These are phyloP conservation scores for Tuber magnatum DNA, from an alignment of 495 filamentous ascomycete species.

Conservation along the genomic window DNA sequence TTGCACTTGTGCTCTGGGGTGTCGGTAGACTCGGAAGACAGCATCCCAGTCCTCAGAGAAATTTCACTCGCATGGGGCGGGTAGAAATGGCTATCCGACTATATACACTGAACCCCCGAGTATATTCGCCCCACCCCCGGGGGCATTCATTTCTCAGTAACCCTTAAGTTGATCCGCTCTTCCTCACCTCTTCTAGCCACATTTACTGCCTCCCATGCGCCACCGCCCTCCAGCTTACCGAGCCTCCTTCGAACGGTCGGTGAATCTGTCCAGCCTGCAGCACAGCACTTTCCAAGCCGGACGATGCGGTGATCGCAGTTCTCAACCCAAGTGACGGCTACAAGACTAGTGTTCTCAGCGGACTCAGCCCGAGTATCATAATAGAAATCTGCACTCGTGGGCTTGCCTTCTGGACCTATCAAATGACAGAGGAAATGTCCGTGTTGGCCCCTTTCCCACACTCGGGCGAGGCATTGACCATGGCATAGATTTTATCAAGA, in stretches of 20 bases:
- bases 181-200: conserved; percentile 53
- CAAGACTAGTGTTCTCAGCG: conserved; percentile 83
- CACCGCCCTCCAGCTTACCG: conserved; percentile 58
- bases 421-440: conserved; percentile 84
- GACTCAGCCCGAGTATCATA: conserved; percentile 71
- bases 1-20: neutral
- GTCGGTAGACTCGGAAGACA: neutral
- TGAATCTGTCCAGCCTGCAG: conserved; percentile 78
- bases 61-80: neutral
- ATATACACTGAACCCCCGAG: neutral
- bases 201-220: conserved; percentile 79
- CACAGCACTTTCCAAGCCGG: conserved; percentile 58
- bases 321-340: conserved; percentile 88
- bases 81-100: neutral
- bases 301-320: conserved; percentile 68
- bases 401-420: conserved; percentile 83
- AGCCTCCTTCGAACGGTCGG: conserved; percentile 47
- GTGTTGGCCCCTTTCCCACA: conserved; percentile 16
- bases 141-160: neutral
- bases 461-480: conserved; percentile 9
- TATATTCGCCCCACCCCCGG: neutral
- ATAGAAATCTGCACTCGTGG: conserved; percentile 86
- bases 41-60: neutral
- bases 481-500: conserved; percentile 68
- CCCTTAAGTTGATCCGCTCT: neutral